Evolutionary conservation across 192 early-diverging fungal genomes (phyloP), one percentile per base, ranked within the genome.

Genomic region (Linnemannia elongata): DNA sequence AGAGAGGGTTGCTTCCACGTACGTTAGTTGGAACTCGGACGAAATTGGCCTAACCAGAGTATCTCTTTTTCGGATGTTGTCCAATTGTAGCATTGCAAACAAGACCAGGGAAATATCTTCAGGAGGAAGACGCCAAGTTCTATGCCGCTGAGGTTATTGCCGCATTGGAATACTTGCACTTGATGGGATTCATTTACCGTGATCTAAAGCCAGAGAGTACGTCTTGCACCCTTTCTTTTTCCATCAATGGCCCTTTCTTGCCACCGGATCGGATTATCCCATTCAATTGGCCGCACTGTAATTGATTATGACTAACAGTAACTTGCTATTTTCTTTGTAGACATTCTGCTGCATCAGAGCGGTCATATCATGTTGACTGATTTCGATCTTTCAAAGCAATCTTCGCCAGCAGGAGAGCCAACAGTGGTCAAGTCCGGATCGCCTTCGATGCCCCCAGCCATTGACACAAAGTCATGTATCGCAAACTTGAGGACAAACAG

Each of bases 321-420:
- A 44, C 75, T 36, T 49, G 42, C 45, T 77, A 70, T 30, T 47
- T n/a, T 7, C 30, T 6, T 45, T 9, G n/a, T 81, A 92, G 90
- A 97, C 85, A 99, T 99, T 81, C 91, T 99, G 47, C 88, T 99
- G 69, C 97, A 99, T 88, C 93, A 96, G 79, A 97, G 94, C 42
- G 98, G 98, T 38, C 98, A 99, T 90, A 99, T 99, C 76, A 99
- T 98, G 97, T 92, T 99, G 71, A 82, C 79, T 55, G 99, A 99
- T 88, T 99, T 99, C 91, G 99, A 99, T 89, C 92, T 99, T 45
- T 97, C 97, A 9, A 99, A 99, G 92, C 97, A 97, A 70, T 97
- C 97, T 5, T 91, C 92, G 57, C 94, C 95, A 57, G 94, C 96
- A 20, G 96, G 94, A 69, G 93, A 94, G 33, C 95, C 96, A 10